These are phyloP conservation scores for Prosopis cineraria DNA, from an alignment of 306 rosid genomes.

Conservation along the genomic window DNA sequence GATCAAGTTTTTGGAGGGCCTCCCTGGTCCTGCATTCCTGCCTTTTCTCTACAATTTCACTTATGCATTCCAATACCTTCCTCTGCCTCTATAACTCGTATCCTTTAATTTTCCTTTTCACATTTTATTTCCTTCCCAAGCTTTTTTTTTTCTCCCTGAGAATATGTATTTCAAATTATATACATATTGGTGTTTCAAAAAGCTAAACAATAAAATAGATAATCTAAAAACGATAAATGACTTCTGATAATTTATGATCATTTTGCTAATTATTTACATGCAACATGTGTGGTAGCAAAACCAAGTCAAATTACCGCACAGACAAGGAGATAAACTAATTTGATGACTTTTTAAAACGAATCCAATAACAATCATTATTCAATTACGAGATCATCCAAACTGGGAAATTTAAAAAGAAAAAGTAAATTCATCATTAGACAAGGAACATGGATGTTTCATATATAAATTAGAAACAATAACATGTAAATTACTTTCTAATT, in stretches of 20 bases:
- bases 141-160: too few relatives aligned
- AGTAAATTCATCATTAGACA: too few relatives aligned
- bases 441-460: neutral
- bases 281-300: neutral
- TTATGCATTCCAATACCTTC: too few relatives aligned
- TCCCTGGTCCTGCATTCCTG: too few relatives aligned
- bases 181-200: neutral
- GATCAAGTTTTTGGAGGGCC: neutral
- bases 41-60: too few relatives aligned
- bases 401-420: neutral
- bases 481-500: neutral
- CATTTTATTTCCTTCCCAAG: neutral
- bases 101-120: neutral
- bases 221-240: neutral
- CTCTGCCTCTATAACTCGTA: neutral
- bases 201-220: neutral
- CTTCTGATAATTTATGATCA: neutral
- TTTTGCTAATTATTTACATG: neutral
- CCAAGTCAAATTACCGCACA: neutral
- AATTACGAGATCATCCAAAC: neutral
- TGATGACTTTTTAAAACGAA: neutral
- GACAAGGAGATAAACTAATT: neutral
- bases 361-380: neutral
- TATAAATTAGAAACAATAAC: neutral
- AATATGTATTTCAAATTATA: too few relatives aligned